Conservation (phyloP, 75 land plant species). For the Chamaecyparis obtusa region DNA sequence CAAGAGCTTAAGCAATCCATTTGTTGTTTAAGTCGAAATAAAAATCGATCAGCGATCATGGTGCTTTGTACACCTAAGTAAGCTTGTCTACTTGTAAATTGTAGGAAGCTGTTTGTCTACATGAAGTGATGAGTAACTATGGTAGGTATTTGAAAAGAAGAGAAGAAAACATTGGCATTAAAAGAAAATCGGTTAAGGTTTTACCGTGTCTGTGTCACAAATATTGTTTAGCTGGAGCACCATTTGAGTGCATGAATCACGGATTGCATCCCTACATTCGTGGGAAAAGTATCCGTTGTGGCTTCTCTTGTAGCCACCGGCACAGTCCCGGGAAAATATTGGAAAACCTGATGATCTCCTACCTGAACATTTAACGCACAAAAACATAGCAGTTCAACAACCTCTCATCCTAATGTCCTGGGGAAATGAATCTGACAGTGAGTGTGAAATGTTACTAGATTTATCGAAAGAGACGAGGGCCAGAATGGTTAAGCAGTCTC, state of each 20-base stretch:
- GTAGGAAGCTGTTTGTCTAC: neutral
- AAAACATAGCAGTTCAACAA: neutral
- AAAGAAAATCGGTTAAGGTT: neutral
- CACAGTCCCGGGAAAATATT: conserved; percentile 64
- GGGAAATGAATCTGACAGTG: neutral
- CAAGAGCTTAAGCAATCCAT: no score
- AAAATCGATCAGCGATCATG: no score
- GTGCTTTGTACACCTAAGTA: neutral
- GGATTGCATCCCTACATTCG: conserved; percentile 56
- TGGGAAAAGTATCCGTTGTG: conserved; percentile 21
- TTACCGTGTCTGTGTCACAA: conserved; percentile 72
- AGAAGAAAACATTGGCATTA: neutral
- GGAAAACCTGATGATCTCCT: conserved; percentile 55
- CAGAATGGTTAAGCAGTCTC: conserved; percentile 66
- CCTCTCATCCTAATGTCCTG: neutral
- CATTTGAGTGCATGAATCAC: conserved; percentile 57
- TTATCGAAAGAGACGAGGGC: conserved; percentile 48
- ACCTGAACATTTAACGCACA: conserved; percentile 21
- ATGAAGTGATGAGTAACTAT: no score
- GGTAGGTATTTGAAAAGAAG: neutral
- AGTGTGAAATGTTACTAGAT: conserved; percentile 25
- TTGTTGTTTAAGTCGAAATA: no score
- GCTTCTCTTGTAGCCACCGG: conserved; percentile 31
- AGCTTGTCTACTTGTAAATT: neutral
- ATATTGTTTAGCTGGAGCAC: conserved; percentile 61